phyloP scores from a whole-genome alignment of 2,329 filamentous ascomycete species.

The Penicillium sp. region DNA sequence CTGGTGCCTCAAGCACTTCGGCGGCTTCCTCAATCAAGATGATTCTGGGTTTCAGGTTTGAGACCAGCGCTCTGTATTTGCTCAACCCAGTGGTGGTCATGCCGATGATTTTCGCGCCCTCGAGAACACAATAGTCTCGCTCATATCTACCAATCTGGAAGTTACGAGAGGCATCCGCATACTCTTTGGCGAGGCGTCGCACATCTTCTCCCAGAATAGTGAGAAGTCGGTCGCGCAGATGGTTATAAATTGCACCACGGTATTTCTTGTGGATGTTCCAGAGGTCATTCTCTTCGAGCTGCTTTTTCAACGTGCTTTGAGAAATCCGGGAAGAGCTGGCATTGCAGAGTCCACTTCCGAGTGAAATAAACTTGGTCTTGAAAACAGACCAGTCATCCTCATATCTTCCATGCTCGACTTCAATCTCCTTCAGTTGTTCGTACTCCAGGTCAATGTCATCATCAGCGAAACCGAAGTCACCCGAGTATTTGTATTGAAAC shows the following conservation, averaged over 20 bases:
- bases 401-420: constrained; percentile 55
- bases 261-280: constrained; percentile 57
- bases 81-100: constrained; percentile 78
- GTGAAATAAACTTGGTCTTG: constrained; percentile 45
- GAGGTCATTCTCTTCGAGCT: constrained; percentile 52
- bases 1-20: constrained; percentile 63
- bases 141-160: constrained; percentile 60
- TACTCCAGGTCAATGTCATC: constrained; percentile 62
- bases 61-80: constrained; percentile 72
- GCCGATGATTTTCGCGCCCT: constrained; percentile 60
- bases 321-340: constrained; percentile 7
- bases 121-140: constrained; percentile 60
- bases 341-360: constrained; percentile 46
- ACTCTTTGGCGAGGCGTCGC: constrained; percentile 50
- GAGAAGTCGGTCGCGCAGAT: constrained; percentile 59
- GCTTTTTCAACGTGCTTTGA: constrained; percentile 38
- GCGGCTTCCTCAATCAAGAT: constrained; percentile 79
- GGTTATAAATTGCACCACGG: constrained; percentile 66
- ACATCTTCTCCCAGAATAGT: constrained; percentile 49
- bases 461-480: constrained; percentile 54
- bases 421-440: constrained; percentile 60
- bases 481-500: constrained; percentile 46
- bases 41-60: constrained; percentile 63
- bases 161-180: constrained; percentile 51
- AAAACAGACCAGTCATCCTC: constrained; percentile 58